Evolutionary conservation across 768 basidiomycete species (phyloP).

Genomic region (Termitomyces sp.): DNA sequence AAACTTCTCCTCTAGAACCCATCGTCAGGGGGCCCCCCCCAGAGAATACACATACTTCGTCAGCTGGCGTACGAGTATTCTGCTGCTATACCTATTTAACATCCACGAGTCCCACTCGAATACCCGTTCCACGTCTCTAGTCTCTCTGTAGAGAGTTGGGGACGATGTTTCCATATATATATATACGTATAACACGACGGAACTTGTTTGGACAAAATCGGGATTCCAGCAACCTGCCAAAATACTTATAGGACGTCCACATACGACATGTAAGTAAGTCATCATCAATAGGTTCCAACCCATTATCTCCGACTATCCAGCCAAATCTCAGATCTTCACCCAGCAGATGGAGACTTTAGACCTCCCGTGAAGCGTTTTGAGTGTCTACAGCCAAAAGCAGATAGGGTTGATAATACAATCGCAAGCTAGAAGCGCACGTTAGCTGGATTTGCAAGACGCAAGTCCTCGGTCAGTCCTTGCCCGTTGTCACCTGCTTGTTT

Average conservation of each 20-base stretch:
- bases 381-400: background rate
- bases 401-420: background rate
- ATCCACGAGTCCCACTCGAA: background rate
- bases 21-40: background rate
- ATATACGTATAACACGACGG: no score
- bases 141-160: no score
- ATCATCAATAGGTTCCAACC: no score
- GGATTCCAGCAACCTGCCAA: slow-evolving; percentile 8
- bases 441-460: no score
- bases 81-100: slow-evolving; percentile 1
- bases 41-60: slow-evolving; percentile 1
- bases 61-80: slow-evolving; percentile 1
- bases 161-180: slow-evolving; percentile 10
- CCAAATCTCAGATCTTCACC: background rate
- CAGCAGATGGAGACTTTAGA: background rate
- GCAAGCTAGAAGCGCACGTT: background rate
- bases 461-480: background rate
- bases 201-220: slow-evolving; percentile 1
- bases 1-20: no score
- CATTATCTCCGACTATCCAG: slow-evolving; percentile 15
- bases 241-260: background rate
- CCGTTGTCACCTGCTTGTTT: background rate
- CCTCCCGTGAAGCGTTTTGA: background rate
- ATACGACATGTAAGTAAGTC: slow-evolving; percentile 11
- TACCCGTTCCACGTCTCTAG: background rate